Evolutionary conservation across 192 early-diverging fungal species (phyloP).

Genomic region (Phycomyces blakesleeanus): DNA sequence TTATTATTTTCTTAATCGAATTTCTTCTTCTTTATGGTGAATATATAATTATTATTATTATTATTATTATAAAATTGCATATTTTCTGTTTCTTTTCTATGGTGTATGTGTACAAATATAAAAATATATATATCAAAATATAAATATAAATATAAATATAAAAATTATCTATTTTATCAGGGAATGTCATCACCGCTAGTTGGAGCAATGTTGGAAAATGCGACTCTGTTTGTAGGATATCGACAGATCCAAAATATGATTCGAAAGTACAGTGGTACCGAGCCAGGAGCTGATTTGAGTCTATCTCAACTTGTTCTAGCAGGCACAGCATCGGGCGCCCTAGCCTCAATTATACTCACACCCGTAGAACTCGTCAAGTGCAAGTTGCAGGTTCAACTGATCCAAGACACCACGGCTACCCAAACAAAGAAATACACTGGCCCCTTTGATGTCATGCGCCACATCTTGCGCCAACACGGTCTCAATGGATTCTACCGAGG

Average conservation of each 20-base stretch:
- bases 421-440: constrained; percentile 37
- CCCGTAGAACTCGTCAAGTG: constrained; percentile 98
- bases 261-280: constrained; percentile 39
- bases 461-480: constrained; percentile 44
- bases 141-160: too few species aligned
- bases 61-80: too few species aligned
- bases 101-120: too few species aligned
- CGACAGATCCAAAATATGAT: constrained; percentile 77
- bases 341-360: constrained; percentile 86
- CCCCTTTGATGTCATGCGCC: constrained; percentile 48
- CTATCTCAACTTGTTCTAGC: constrained; percentile 71
- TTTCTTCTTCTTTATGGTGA: too few species aligned
- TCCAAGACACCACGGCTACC: constrained; percentile 10
- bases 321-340: constrained; percentile 81
- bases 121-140: too few species aligned
- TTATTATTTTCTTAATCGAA: too few species aligned
- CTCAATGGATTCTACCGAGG: constrained; percentile 72
- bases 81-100: too few species aligned
- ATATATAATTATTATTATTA: too few species aligned
- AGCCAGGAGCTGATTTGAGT: constrained; percentile 27
- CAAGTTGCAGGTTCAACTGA: constrained; percentile 89
- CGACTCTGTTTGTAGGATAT: constrained; percentile 85
- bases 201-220: constrained; percentile 95
- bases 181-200: constrained; percentile 87
- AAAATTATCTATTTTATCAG: constrained; percentile 39